Conservation (phyloP, 1,284 basidiomycete species). For the Puccinia horiana region DNA sequence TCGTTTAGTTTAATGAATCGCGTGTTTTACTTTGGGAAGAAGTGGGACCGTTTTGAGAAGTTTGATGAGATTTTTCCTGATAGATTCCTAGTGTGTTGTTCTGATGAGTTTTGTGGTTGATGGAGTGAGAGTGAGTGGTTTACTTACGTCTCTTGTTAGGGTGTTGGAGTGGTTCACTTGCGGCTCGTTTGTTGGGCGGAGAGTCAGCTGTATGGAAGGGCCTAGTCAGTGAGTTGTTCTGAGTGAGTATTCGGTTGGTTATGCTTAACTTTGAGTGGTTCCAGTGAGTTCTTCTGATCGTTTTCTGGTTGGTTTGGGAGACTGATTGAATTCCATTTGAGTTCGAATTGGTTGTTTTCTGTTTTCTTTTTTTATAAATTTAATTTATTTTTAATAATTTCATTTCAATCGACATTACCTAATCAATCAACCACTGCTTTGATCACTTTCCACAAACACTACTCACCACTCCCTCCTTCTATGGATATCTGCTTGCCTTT, state of each 20-base stretch:
- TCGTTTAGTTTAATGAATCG: neutral
- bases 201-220: neutral
- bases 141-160: constrained; percentile 18
- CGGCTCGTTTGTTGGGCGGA: neutral
- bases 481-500: too few species aligned
- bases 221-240: neutral
- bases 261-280: neutral
- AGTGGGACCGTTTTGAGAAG: neutral
- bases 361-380: too few species aligned
- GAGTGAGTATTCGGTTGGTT: neutral
- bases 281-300: neutral
- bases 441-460: too few species aligned
- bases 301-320: neutral
- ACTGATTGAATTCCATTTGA: neutral
- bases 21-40: neutral
- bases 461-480: too few species aligned
- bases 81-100: neutral
- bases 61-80: neutral
- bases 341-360: neutral
- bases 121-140: neutral
- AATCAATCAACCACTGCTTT: too few species aligned
- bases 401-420: too few species aligned
- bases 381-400: too few species aligned
- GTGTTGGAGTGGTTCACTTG: constrained; percentile 36
- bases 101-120: neutral